A percentile compares a stretch with the other conserved stretches of the same genome.
Evolutionary conservation across 73 alveolate genomes (phyloP).

Genomic region (Durusdinium trenchii): DNA sequence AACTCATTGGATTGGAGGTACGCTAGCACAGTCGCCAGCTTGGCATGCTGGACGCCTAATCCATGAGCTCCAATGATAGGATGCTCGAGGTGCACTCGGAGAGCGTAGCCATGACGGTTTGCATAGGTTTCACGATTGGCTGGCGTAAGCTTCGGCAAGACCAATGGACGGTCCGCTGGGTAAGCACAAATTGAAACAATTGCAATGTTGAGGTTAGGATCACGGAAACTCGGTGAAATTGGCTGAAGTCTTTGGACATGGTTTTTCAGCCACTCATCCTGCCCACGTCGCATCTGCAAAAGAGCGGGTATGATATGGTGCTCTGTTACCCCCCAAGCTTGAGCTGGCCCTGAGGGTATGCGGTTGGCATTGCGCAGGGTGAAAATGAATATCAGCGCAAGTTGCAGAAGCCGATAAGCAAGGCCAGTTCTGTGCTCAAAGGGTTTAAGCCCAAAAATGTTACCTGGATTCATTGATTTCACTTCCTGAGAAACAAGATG

Average conservation of each 20-base stretch:
- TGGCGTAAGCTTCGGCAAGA: slow-evolving; percentile 63
- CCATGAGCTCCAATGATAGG: slow-evolving; percentile 68
- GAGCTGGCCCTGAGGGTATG: slow-evolving; percentile 46
- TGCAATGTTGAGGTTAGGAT: slow-evolving; percentile 6
- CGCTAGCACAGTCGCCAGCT: slow-evolving; percentile 55
- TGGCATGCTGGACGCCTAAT: slow-evolving; percentile 87
- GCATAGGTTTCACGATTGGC: slow-evolving; percentile 70
- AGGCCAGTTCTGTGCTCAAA: slow-evolving; percentile 36
- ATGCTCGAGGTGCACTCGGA: slow-evolving; percentile 57
- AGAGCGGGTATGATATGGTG: slow-evolving; percentile 71
- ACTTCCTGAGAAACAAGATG: slow-evolving; percentile 25
- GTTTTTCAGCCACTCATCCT: background rate
- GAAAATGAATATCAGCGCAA: slow-evolving; percentile 58
- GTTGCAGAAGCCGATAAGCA: slow-evolving; percentile 65
- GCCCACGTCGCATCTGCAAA: slow-evolving; percentile 80
- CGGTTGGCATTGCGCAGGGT: slow-evolving; percentile 88
- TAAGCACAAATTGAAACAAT: slow-evolving; percentile 78
- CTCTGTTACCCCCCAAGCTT: slow-evolving; percentile 89
- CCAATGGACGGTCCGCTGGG: slow-evolving; percentile 64
- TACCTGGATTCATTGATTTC: slow-evolving; percentile 9
- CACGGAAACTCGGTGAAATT: slow-evolving; percentile 74
- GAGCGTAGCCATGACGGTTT: slow-evolving; percentile 36
- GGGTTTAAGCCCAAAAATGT: slow-evolving; percentile 9
- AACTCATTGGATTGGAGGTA: slow-evolving; percentile 46
- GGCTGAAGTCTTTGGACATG: slow-evolving; percentile 24